Percentiles rank a stretch among this genome's conserved stretches.
phyloP scores from a whole-genome alignment of 2,329 filamentous ascomycete species.

The Fusarium sp. region DNA sequence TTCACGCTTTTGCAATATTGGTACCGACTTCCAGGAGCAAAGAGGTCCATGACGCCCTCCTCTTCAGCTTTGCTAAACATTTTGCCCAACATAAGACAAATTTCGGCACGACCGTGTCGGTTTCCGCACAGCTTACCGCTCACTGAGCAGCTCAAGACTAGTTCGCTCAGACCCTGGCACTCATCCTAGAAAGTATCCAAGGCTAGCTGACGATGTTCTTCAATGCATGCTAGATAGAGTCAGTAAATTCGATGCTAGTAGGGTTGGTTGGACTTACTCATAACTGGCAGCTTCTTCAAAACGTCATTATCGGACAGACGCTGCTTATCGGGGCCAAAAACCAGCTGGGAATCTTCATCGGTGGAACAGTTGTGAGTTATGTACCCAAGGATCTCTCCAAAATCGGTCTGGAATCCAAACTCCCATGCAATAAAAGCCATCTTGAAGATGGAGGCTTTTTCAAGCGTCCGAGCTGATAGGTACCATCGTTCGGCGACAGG shows the following conservation, averaged over 20 bases:
- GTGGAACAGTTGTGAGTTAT: constrained; percentile 4
- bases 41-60: constrained; percentile 21
- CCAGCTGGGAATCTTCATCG: constrained; percentile 4
- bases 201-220: constrained; percentile 14
- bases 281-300: constrained; percentile 12
- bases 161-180: constrained; percentile 15
- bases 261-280: constrained; percentile 3
- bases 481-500: constrained; percentile 31
- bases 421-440: constrained; percentile 32
- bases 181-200: constrained; percentile 16
- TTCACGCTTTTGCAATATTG: background rate
- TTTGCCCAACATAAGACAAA: constrained; percentile 21
- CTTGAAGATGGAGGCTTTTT: background rate
- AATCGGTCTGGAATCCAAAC: constrained; percentile 12
- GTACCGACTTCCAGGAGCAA: background rate
- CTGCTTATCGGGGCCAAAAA: background rate
- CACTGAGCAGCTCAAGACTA: constrained; percentile 7
- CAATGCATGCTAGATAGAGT: constrained; percentile 16
- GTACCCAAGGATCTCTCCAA: background rate
- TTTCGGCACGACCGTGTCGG: background rate
- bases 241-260: background rate
- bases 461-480: background rate
- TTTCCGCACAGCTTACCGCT: background rate
- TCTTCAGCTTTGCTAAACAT: constrained; percentile 22
- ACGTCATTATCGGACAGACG: constrained; percentile 1